A percentile compares a stretch with the other conserved stretches of the same genome.
These are phyloP conservation scores for Jimgerdemannia lactiflua DNA, from an alignment of 192 early-diverging fungal species.

Conservation along the genomic window DNA sequence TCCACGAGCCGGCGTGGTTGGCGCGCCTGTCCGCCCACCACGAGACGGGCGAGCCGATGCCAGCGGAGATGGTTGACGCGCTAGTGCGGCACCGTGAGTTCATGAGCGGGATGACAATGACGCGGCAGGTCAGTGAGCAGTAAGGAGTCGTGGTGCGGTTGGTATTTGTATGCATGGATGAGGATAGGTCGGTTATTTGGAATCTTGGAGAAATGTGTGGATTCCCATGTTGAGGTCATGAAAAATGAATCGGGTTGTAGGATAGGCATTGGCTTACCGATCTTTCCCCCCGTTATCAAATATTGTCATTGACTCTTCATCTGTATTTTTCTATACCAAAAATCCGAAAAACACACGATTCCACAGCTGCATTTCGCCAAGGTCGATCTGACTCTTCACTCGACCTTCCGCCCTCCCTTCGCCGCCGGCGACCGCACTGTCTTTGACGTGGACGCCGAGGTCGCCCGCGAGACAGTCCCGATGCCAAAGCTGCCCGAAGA, in stretches of 20 bases:
- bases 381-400: conserved; percentile 49
- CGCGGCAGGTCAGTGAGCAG: conserved; percentile 37
- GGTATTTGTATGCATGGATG: too few species aligned
- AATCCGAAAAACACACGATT: too few species aligned
- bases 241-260: too few species aligned
- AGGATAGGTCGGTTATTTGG: too few species aligned
- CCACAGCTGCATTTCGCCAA: conserved; percentile 47
- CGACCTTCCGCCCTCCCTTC: conserved; percentile 24
- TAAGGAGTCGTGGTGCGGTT: not conserved
- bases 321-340: not conserved
- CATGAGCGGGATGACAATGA: conserved; percentile 46
- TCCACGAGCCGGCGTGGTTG: conserved; percentile 49
- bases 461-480: conserved; percentile 40
- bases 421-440: conserved; percentile 22
- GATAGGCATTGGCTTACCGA: not conserved
- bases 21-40: conserved; percentile 45
- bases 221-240: too few species aligned
- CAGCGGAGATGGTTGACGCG: conserved; percentile 48
- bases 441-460: conserved; percentile 52
- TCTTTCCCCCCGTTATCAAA: not conserved
- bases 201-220: too few species aligned
- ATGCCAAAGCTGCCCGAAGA: conserved; percentile 46
- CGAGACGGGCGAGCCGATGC: conserved; percentile 51
- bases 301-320: conserved; percentile 3
- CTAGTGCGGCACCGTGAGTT: conserved; percentile 44